Evolutionary conservation across 306 rosid genomes (phyloP).

Genomic region (Pyrus bretschneideri): DNA sequence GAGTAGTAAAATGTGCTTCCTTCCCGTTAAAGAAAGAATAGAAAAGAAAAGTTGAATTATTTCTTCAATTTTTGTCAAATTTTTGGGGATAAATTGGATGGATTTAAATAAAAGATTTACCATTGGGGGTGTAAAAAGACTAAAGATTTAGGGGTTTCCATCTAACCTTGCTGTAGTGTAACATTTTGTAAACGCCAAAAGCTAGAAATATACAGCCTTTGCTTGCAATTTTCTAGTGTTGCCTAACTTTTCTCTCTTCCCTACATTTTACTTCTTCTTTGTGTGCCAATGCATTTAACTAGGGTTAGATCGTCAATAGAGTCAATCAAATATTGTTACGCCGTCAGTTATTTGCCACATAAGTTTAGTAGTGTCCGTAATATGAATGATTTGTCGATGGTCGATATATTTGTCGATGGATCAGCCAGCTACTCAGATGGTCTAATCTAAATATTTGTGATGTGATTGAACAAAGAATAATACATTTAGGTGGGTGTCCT

Average conservation of each 20-base stretch:
- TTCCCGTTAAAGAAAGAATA: not conserved
- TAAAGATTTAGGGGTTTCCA: slow-evolving; percentile 1
- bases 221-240: not conserved
- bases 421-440: fast-evolving
- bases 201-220: slow-evolving; percentile 8
- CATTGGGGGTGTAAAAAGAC: slow-evolving; percentile 15
- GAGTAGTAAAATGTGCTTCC: slow-evolving; percentile 25
- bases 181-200: slow-evolving; percentile 21
- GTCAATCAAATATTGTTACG: not conserved
- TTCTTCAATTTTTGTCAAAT: slow-evolving; percentile 16
- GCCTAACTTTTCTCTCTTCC: not conserved
- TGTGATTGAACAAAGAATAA: too few relatives aligned
- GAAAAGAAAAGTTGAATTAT: slow-evolving; percentile 1
- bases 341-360: too few relatives aligned
- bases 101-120: not conserved
- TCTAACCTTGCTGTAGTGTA: slow-evolving; percentile 27
- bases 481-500: not conserved
- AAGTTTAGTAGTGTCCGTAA: too few relatives aligned
- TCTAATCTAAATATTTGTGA: too few relatives aligned
- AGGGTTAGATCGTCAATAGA: not conserved
- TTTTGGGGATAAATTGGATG: not conserved
- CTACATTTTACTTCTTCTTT: too few relatives aligned
- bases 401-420: too few relatives aligned
- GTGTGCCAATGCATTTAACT: not conserved
- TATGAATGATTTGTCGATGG: too few relatives aligned